Conservation (phyloP, 345 rosid species). For the Citrus cavaleriei region DNA sequence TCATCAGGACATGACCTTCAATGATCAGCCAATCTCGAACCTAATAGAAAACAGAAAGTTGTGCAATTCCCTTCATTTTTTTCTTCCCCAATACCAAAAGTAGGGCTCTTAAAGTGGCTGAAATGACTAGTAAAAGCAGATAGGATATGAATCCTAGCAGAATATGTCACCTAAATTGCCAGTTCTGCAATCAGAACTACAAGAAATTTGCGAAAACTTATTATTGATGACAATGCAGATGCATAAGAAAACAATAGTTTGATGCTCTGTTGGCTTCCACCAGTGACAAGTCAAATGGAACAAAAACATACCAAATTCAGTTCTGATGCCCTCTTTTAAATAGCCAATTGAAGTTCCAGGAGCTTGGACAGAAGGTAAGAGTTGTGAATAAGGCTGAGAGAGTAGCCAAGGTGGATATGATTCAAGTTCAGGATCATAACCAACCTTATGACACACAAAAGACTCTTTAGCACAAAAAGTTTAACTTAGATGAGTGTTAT, state of each 20-base stretch:
- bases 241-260: neutral
- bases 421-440: slow-evolving; percentile 87
- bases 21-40: neutral
- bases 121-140: neutral
- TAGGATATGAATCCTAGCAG: neutral
- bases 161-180: neutral
- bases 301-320: slow-evolving; percentile 45
- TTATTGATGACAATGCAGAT: neutral
- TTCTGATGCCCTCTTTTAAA: slow-evolving; percentile 53
- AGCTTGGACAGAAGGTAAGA: slow-evolving; percentile 69
- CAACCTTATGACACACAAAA: slow-evolving; percentile 47
- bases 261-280: neutral
- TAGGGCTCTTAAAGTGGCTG: neutral
- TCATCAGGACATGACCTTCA: neutral
- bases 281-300: neutral
- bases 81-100: neutral
- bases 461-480: neutral
- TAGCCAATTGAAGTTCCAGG: slow-evolving; percentile 72
- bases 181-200: neutral
- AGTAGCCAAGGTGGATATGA: slow-evolving; percentile 84
- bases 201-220: neutral
- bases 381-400: slow-evolving; percentile 70
- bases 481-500: neutral
- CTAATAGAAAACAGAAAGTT: neutral
- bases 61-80: too few species aligned